Conservation (phyloP, 208 protist species). For the Leishmania tropica region DNA sequence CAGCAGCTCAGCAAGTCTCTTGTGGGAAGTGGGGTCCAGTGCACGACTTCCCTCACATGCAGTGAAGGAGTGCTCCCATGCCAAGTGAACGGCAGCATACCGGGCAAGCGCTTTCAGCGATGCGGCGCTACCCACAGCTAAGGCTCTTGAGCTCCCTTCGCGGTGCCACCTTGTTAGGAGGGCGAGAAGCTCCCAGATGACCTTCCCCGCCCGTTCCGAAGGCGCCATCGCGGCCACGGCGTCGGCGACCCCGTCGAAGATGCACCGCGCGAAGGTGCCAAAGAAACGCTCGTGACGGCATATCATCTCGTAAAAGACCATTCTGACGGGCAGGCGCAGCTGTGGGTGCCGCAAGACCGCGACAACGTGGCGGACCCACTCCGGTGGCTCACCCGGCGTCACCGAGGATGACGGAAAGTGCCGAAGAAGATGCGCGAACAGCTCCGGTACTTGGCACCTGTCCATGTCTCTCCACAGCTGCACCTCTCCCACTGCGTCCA, state of each 20-base stretch:
- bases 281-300: conserved; percentile 10
- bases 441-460: background rate
- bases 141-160: background rate
- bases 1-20: conserved; percentile 2
- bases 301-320: background rate
- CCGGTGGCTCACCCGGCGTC: conserved; percentile 4
- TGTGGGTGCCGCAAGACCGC: background rate
- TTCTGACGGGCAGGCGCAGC: background rate
- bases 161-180: background rate
- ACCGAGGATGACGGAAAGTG: conserved; percentile 3
- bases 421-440: conserved; percentile 10
- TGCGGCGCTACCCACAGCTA: background rate
- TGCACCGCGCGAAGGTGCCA: background rate
- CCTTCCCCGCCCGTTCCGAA: background rate
- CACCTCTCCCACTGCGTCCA: background rate
- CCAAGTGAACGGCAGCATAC: conserved; percentile 7
- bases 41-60: background rate
- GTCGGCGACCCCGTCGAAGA: conserved; percentile 15
- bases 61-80: background rate
- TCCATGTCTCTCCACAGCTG: conserved; percentile 9
- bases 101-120: conserved; percentile 3
- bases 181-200: conserved; percentile 9
- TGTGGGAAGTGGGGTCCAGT: background rate
- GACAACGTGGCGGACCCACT: conserved; percentile 8
- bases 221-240: conserved; percentile 1